Conservation (phyloP, 2,329 filamentous ascomycete genomes). For the Colletotrichum godetiae region DNA sequence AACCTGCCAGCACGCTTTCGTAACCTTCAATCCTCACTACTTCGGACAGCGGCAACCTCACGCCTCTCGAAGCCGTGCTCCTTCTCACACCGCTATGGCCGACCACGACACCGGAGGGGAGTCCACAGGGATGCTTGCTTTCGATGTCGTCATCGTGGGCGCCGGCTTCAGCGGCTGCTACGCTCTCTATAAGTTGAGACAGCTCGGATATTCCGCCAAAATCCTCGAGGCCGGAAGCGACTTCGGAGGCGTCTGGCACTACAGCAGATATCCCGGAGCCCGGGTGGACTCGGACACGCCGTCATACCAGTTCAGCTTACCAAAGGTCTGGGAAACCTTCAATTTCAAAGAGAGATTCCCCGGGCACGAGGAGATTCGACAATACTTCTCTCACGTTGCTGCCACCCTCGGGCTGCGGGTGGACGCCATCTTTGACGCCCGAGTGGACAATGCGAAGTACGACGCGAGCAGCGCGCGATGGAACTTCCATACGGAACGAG, state of each 20-base stretch:
- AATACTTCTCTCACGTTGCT: conserved; percentile 59
- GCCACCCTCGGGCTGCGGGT: conserved; percentile 54
- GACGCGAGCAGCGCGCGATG: conserved; percentile 49
- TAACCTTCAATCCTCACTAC: too few species aligned
- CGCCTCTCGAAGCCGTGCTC: too few species aligned
- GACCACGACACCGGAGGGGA: too few species aligned
- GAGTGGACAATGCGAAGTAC: conserved; percentile 53
- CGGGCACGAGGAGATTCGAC: conserved; percentile 49
- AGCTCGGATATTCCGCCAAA: conserved; percentile 47
- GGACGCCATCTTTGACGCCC: conserved; percentile 56
- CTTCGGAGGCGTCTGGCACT: conserved; percentile 14
- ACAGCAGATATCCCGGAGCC: conserved; percentile 51
- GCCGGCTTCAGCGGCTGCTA: conserved; percentile 40
- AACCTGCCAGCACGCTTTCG: too few species aligned
- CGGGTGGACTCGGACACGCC: conserved; percentile 49
- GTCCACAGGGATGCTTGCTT: too few species aligned
- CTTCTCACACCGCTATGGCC: too few species aligned
- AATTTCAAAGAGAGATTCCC: conserved; percentile 55
- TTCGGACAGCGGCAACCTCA: too few species aligned
- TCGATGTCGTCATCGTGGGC: conserved; percentile 40
- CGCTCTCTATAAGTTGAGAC: conserved; percentile 47
- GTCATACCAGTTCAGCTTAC: conserved; percentile 48
- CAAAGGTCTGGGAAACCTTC: conserved; percentile 55
- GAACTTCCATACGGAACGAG: conserved; percentile 55
- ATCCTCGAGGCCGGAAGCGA: conserved; percentile 48